Percentiles rank a stretch among this genome's conserved stretches.
Evolutionary conservation across 2,329 filamentous ascomycete species (phyloP).

Genomic region (Gaeumannomyces tritici): DNA sequence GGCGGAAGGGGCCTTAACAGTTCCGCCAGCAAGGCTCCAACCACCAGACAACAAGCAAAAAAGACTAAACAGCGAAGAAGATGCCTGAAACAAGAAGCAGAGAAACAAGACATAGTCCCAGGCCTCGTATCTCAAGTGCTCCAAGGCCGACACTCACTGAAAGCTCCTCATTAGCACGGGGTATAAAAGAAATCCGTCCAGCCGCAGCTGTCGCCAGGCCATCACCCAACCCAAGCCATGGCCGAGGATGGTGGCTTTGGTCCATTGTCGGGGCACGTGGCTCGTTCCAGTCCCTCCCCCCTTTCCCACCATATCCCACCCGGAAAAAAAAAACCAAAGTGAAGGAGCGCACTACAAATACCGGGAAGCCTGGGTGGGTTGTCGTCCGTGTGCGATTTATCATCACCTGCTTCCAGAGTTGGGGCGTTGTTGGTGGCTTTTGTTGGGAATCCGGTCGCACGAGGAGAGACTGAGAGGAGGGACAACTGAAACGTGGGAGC

Average conservation of each 20-base stretch:
- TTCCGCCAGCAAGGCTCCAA: neutral
- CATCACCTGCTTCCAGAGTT: neutral
- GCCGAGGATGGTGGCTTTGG: neutral
- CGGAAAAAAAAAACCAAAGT: neutral
- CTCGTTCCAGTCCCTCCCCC: neutral
- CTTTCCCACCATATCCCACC: neutral
- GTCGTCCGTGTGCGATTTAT: neutral
- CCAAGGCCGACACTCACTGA: neutral
- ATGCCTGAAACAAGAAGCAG: neutral
- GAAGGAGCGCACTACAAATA: neutral
- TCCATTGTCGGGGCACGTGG: neutral
- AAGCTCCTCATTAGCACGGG: slow-evolving; percentile 1
- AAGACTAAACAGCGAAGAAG: neutral
- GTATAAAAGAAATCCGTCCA: slow-evolving; percentile 3
- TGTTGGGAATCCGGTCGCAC: neutral
- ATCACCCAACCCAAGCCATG: neutral
- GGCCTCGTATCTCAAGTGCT: neutral
- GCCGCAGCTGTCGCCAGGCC: neutral
- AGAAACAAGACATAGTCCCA: neutral
- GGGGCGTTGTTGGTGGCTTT: neutral
- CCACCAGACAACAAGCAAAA: neutral
- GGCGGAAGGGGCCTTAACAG: neutral
- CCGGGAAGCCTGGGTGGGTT: neutral
- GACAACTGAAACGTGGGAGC: neutral
- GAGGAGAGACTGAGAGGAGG: neutral